Evolutionary conservation across 2,329 filamentous ascomycete species (phyloP), one percentile per base, ranked within the genome.

Genomic region (Apiospora rasikravindrae): DNA sequence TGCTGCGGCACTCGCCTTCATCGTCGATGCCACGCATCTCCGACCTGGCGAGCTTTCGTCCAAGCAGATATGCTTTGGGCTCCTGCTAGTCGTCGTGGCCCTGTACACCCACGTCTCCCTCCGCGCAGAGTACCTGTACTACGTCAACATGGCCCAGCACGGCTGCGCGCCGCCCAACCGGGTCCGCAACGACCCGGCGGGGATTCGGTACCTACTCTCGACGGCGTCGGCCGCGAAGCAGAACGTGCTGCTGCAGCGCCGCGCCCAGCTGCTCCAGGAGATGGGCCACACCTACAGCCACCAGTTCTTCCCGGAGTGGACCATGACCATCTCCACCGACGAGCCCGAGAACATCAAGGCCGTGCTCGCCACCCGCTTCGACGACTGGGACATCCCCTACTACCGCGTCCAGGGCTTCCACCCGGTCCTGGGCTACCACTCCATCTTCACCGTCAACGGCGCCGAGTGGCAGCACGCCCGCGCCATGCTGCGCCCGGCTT

Each of bases 381-480:
- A 87, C 51, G 86, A 89, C 72, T 92, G 86, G 81, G 81, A 78
- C 22, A 77, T 89, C 33, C 85, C 80, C 0, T 78, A 76, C 2
- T 75, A 82, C 29, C 78, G 85, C 6, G 76, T 83, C 16, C 74
- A 77, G 33, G 78, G 83, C 1, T 80, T 85, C 51, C 77, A 82
- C 6, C 82, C 83, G 0, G 76, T 89, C 2, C 77, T 90, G 6
- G 89, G 89, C 0, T 77, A 74, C 4, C 80, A 86, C 49, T 86
- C 86, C 44, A 89, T 91, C 71, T 90, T 91, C 76, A 84, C 83
- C 2, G 83, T 83, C 40, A 88, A 90, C 76, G 89, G 88, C 0
- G 74, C 79, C 22, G 81, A 82, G 42, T 91, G 89, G 89, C 84
- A 86, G 61, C 81, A 84, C n/a, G 84, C 85, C 0, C 82, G 88